Evolutionary conservation across 2,329 filamentous ascomycete genomes (phyloP), one percentile per base, ranked within the genome.

Genomic region (Nemania sp.): DNA sequence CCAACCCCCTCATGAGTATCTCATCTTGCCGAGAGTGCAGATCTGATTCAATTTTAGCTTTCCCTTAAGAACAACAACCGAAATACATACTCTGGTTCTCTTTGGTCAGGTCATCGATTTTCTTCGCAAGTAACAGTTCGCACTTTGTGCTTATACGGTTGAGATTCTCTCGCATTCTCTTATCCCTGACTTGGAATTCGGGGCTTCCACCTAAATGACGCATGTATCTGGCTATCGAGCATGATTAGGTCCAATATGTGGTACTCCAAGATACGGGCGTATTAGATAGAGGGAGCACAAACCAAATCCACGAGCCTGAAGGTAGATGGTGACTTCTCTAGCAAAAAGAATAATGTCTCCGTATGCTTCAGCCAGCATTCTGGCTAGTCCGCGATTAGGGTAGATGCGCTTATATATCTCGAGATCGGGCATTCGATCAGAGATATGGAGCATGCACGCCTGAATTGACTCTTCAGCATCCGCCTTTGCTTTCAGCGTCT

Each of bases 101-200:
- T n/a, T 21, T 17, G 4, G 17, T 43, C 17, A 59, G 43, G 17
- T 18, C 3, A 48, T 59, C 48, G 5, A 59, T 54, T 42, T 42
- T 53, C 29, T 59, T 34, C 43, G 56, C 56, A 42, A 59, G 43
- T 20, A 59, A 34, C 17, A 59, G 42, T 9, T 20, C 17, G 18
- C 56, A 59, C 54, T 35, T 59, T 25, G n/a, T 32, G 25, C 56
- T 59, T 53, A 59, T 59, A 17, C 56, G 43, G 20, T 46, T 59
- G 2, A 43, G 54, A 17, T 39, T 54, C 17, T 59, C 56, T 53
- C 43, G 47, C 42, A 55, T 55, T 7, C 20, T 13, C 29, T 48
- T 7, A 32, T 55, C 43, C 34, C 18, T 47, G 43, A 39, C 20
- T 32, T 55, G 43, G n/a, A 55, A 55, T 18, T 48, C 43, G n/a